phyloP scores from a whole-genome alignment of 2,329 filamentous ascomycete species.

The Trichoderma koningii region DNA sequence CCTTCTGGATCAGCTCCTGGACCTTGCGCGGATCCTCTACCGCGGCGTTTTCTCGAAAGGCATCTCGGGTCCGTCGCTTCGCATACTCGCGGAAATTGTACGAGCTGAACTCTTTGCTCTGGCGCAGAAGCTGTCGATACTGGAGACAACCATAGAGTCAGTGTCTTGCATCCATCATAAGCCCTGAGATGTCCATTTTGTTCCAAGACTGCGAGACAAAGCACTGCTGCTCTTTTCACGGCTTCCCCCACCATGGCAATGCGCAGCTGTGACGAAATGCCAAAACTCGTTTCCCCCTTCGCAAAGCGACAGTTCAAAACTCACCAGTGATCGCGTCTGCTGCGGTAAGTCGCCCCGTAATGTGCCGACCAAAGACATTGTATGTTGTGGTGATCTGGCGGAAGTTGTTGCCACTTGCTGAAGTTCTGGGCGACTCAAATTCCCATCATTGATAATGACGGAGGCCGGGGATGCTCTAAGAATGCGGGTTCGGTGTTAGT shows the following conservation, averaged over 20 bases:
- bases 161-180: neutral
- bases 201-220: neutral
- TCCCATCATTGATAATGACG: constrained; percentile 35
- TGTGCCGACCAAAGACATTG: constrained; percentile 44
- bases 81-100: constrained; percentile 99
- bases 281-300: constrained; percentile 1
- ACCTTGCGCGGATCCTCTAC: constrained; percentile 74
- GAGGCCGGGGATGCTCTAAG: constrained; percentile 31
- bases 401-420: constrained; percentile 19
- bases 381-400: constrained; percentile 38
- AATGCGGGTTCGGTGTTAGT: constrained; percentile 38
- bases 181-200: neutral
- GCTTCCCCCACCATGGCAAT: constrained; percentile 10
- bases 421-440: constrained; percentile 20
- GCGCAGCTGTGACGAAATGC: neutral
- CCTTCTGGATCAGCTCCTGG: constrained; percentile 88
- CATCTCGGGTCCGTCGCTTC: constrained; percentile 83
- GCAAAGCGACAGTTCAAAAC: constrained; percentile 32
- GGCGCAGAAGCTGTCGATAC: constrained; percentile 91
- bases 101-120: constrained; percentile 81
- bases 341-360: constrained; percentile 58
- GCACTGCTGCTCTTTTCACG: constrained; percentile 14
- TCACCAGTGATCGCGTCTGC: constrained; percentile 59
- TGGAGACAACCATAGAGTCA: constrained; percentile 41
- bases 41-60: constrained; percentile 77